Percentiles rank a stretch among this genome's conserved stretches.
phyloP scores from a whole-genome alignment of 129 eudicot species.

The Chrysanthemum makinoi region DNA sequence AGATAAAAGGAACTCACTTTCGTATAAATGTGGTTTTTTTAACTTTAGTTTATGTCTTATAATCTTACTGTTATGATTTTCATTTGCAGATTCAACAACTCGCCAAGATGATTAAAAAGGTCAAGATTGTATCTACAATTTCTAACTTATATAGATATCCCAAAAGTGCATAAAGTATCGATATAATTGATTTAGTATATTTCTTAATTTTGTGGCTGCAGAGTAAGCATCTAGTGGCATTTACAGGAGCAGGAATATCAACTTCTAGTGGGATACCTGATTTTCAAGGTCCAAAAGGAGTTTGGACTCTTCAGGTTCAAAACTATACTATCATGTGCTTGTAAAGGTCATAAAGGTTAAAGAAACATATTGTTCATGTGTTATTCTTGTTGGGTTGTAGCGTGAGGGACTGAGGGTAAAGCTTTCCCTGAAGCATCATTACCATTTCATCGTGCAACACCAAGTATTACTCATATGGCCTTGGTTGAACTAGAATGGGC shows the following conservation, averaged over 20 bases:
- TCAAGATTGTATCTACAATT: constrained; percentile 13
- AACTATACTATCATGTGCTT: background rate
- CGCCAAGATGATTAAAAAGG: constrained; percentile 50
- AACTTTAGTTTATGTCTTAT: constrained; percentile 1
- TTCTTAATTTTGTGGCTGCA: constrained; percentile 25
- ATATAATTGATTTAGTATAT: too few species aligned
- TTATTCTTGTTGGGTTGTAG: constrained; percentile 42
- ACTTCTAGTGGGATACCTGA: constrained; percentile 99
- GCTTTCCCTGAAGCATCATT: constrained; percentile 89
- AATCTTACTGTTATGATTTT: constrained; percentile 14
- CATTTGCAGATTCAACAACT: constrained; percentile 46
- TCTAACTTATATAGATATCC: background rate
- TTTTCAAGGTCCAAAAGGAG: constrained; percentile 96
- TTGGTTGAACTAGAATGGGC: constrained; percentile 82
- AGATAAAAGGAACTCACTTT: background rate
- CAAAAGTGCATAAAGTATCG: background rate
- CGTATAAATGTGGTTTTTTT: background rate
- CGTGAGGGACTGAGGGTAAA: constrained; percentile 94
- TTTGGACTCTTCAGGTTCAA: constrained; percentile 94
- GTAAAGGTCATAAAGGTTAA: background rate
- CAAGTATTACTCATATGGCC: constrained; percentile 91
- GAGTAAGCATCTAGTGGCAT: constrained; percentile 97
- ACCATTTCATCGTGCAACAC: constrained; percentile 91
- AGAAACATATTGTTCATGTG: background rate
- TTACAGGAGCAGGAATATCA: constrained; percentile 99